Evolutionary conservation across 2,329 filamentous ascomycete species (phyloP), one percentile per base, ranked within the genome.

Genomic region (Penicillium occitanis): DNA sequence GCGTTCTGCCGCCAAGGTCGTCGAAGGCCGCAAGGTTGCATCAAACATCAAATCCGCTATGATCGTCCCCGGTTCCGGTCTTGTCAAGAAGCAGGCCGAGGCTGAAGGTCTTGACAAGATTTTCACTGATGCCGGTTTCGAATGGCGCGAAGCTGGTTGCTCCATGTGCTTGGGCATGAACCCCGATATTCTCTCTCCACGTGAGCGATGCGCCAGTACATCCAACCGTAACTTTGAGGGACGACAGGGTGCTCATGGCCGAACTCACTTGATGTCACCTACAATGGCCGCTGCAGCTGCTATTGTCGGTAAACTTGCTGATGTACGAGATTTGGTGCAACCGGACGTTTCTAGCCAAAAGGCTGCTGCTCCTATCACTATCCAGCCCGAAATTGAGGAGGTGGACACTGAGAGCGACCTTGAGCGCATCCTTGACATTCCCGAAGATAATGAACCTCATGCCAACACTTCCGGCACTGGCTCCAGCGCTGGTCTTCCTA

Each of bases 151-250:
- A 82, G 95, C 95, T 71, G 95, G 95, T 60, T 99, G 95, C 86
- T 96, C 92, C 69, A 99, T 99, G 95, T 98, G 95, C 77, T 86
- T 99, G 64, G 95, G 95, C 77, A 99, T 99, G 94, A 99, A 99
- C 84, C 94, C 95, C 0, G 95, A 99, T 78, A 98, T 99, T 69
- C 86, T 98, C 57, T 88, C 93, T 1, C 93, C 95, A 63, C 87
- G 90, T 77, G 95, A 99, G 82, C 90, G 95, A 74, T 98, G 95
- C 77, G 95, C 95, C 50, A 94, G 90, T 76, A 98, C 95, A 60
- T 96, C 92, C 69, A 98, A 98, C 83, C 91, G 95, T 73, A 98
- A 98, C 81, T 98, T 98, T 72, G 95, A 98, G 78, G 95, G 95
- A 68, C 90, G 95, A 70, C 95, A 99, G 81, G 95, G 95, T 76